phyloP scores from a whole-genome alignment of 106 monocot genomes.

The Apostasia shenzhenica region DNA sequence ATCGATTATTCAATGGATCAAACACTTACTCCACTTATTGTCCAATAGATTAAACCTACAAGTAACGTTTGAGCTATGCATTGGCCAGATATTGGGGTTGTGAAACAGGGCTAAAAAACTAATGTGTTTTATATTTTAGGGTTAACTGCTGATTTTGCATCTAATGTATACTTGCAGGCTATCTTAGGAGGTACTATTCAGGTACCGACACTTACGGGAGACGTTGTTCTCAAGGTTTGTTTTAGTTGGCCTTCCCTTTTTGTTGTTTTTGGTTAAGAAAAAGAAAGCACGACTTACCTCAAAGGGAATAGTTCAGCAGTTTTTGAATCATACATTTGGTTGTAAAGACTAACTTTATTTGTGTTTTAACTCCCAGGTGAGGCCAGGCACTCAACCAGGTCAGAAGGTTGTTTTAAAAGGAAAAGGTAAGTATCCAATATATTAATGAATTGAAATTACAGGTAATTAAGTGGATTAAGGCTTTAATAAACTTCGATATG shows the following conservation, averaged over 20 bases:
- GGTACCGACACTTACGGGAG: constrained; percentile 97
- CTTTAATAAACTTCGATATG: too few relatives aligned
- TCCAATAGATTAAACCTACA: too few relatives aligned
- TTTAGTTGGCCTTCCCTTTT: background rate
- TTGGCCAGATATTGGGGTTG: too few relatives aligned
- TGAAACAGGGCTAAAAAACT: too few relatives aligned
- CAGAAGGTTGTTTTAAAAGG: constrained; percentile 95
- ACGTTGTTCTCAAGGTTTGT: constrained; percentile 87
- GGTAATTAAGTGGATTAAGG: too few relatives aligned
- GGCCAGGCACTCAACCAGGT: constrained; percentile 90
- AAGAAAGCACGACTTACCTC: too few relatives aligned
- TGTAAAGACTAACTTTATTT: background rate
- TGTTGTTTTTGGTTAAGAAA: background rate
- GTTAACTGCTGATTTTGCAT: background rate
- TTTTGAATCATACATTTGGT: background rate
- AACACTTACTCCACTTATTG: too few relatives aligned
- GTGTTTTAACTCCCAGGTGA: constrained; percentile 39
- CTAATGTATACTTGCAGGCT: constrained; percentile 39
- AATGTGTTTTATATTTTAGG: too few relatives aligned
- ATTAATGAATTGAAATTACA: too few relatives aligned
- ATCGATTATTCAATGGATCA: too few relatives aligned
- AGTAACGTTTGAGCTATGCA: too few relatives aligned
- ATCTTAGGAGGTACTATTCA: constrained; percentile 87
- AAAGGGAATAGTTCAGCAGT: background rate
- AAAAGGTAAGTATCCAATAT: constrained; percentile 45